Evolutionary conservation across 2,329 filamentous ascomycete species (phyloP).

Genomic region (Pleoardoris graminearum): DNA sequence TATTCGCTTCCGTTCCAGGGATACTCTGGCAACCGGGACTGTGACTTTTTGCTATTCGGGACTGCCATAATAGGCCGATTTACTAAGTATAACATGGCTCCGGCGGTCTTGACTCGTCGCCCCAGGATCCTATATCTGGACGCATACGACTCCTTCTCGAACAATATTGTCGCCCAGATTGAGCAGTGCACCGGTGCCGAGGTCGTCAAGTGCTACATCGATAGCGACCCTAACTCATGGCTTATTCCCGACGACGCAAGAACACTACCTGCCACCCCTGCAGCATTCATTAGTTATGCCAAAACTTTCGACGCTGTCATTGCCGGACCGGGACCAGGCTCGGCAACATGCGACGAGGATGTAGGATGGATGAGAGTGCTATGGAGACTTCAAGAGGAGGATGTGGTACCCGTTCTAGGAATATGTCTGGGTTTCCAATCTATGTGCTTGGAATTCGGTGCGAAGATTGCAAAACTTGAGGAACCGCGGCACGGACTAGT

Average conservation of each 20-base stretch:
- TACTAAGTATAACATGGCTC: slow-evolving; percentile 32
- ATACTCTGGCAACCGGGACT: neutral
- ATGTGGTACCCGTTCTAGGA: slow-evolving; percentile 76
- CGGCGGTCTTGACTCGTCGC: slow-evolving; percentile 27
- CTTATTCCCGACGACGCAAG: slow-evolving; percentile 28
- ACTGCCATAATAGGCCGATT: neutral
- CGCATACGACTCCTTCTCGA: slow-evolving; percentile 95
- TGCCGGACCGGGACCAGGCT: slow-evolving; percentile 87
- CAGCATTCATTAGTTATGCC: slow-evolving; percentile 52
- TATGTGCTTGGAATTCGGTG: slow-evolving; percentile 70
- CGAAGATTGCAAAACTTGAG: slow-evolving; percentile 65
- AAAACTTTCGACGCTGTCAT: slow-evolving; percentile 79
- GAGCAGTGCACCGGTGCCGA: slow-evolving; percentile 68
- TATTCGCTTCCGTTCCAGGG: neutral
- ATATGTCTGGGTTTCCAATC: slow-evolving; percentile 91
- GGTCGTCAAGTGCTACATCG: slow-evolving; percentile 74
- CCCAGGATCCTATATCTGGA: slow-evolving; percentile 81
- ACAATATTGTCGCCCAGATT: slow-evolving; percentile 87
- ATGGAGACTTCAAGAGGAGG: slow-evolving; percentile 66
- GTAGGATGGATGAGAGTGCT: slow-evolving; percentile 79
- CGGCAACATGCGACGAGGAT: slow-evolving; percentile 71
- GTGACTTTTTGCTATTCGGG: neutral
- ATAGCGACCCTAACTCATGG: slow-evolving; percentile 44
- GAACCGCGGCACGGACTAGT: slow-evolving; percentile 83
- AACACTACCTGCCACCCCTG: slow-evolving; percentile 6